A percentile compares a stretch with the other conserved stretches of the same genome.
phyloP scores from a whole-genome alignment of 495 filamentous ascomycete genomes.

The Aspergillus asperescens region DNA sequence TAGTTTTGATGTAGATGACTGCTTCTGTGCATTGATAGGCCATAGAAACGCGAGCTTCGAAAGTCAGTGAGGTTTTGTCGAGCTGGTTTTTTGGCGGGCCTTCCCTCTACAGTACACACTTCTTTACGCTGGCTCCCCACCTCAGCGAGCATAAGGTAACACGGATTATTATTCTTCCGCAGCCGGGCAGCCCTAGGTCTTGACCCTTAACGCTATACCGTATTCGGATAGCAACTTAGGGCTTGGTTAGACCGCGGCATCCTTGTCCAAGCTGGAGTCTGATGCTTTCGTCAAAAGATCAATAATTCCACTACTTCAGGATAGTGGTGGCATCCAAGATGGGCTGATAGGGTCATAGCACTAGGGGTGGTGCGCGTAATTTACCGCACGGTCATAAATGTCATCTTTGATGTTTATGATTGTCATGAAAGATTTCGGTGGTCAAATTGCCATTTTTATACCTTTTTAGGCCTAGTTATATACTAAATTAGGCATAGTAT shows the following conservation, averaged over 20 bases:
- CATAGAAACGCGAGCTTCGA: background rate
- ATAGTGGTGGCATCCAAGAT: too few relatives aligned
- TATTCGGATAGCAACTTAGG: slow-evolving; percentile 20
- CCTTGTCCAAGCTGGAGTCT: background rate
- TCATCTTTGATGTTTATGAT: too few relatives aligned
- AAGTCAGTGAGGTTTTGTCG: slow-evolving; percentile 5
- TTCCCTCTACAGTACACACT: slow-evolving; percentile 1
- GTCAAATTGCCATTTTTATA: too few relatives aligned
- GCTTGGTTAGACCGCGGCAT: slow-evolving; percentile 11
- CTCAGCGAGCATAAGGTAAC: slow-evolving; percentile 15
- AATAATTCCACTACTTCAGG: too few relatives aligned
- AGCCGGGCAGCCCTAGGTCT: slow-evolving; percentile 29
- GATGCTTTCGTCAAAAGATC: too few relatives aligned
- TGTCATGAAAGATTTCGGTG: too few relatives aligned
- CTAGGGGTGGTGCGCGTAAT: too few relatives aligned
- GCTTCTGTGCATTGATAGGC: background rate
- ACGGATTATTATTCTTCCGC: slow-evolving; percentile 26
- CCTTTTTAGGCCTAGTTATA: too few relatives aligned
- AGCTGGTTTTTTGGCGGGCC: slow-evolving; percentile 1
- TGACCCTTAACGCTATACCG: slow-evolving; percentile 23
- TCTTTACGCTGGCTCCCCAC: slow-evolving; percentile 26
- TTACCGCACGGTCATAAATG: too few relatives aligned
- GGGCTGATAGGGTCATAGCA: too few relatives aligned
- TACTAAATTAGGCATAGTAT: too few relatives aligned
- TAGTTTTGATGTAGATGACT: slow-evolving; percentile 1